Evolutionary conservation across 176 grass and related monocot species (phyloP), one percentile per base, ranked within the genome.

Genomic region (Pharus latifolius): DNA sequence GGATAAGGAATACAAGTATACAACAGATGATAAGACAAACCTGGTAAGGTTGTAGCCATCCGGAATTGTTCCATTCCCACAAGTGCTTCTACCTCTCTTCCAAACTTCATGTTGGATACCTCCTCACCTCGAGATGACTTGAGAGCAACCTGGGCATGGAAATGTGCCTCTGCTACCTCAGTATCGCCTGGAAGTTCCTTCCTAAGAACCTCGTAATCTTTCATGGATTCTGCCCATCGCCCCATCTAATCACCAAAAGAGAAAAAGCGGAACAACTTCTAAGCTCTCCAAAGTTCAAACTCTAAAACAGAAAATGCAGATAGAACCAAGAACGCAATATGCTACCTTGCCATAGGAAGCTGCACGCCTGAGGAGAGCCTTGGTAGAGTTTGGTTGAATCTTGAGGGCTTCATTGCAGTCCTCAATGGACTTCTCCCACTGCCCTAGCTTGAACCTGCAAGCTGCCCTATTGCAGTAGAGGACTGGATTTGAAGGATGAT

Each of bases 331-430:
- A 50, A 18, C 23, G 3, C 8, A 13, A 55, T 22, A 55, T 24
- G 49, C 12, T 10, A 88, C 85, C 75, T 88, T 83, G 71, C 60
- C 33, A 75, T 83, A 72, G 3, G 85, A 88, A 41, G 79, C 85
- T 63, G 85, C 85, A 54, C 80, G 80, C 38, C 85, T 78, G 34
- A 88, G 80, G 69, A 88, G 75, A 12, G 85, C 85, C 70, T 88
- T 88, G 1, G 74, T 79, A 54, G 83, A 88, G 60, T 88, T 83
- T 9, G 79, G 67, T 47, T 79, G 80, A 59, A 83, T 79, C 19
- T 37, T 72, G 23, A 83, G 62, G 52, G 85, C 85, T 73, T 88
- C 63, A 50, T 88, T 83, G 35, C 85, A 88, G 69, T 88, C 85
- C 45, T 79, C 74, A 56, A 88, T 60, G 40, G 74, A 68, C 49